These are phyloP conservation scores for Adansonia rubrostipa DNA, from an alignment of 441 rosid species.

Conservation along the genomic window DNA sequence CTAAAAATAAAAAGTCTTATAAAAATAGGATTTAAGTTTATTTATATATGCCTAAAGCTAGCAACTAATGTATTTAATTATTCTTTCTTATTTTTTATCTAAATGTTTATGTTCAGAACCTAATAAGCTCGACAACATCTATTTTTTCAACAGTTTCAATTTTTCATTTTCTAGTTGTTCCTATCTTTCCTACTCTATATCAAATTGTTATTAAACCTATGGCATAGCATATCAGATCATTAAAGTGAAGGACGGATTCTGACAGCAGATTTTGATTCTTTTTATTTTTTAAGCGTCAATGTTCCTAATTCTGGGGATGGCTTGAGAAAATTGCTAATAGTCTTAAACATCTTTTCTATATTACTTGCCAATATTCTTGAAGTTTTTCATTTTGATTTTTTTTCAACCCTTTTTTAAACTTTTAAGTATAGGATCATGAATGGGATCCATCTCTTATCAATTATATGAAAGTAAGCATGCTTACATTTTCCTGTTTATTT, in stretches of 20 bases:
- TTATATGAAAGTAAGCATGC: constrained; percentile 71
- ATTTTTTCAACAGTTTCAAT: no score
- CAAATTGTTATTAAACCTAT: constrained; percentile 37
- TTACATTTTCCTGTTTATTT: neutral
- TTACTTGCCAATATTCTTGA: constrained; percentile 6
- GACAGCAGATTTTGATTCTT: constrained; percentile 86
- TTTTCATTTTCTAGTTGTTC: constrained; percentile 24
- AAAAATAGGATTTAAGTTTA: no score
- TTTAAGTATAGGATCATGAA: constrained; percentile 56
- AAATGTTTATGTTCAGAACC: no score
- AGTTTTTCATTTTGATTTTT: constrained; percentile 16
- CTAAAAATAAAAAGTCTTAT: no score
- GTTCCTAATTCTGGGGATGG: constrained; percentile 98
- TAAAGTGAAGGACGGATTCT: constrained; percentile 86
- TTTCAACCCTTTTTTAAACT: constrained; percentile 8
- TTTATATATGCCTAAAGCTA: no score
- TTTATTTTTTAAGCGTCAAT: constrained; percentile 69
- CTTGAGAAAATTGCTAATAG: constrained; percentile 83
- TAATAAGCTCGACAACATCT: no score
- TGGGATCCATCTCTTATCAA: constrained; percentile 87
- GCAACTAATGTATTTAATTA: no score
- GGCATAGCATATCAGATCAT: constrained; percentile 77
- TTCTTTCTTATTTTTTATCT: no score
- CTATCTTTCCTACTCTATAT: no score
- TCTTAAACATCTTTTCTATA: constrained; percentile 14